These are phyloP conservation scores for Aspergillus sp. DNA, from an alignment of 2,329 filamentous ascomycete genomes.

Conservation along the genomic window DNA sequence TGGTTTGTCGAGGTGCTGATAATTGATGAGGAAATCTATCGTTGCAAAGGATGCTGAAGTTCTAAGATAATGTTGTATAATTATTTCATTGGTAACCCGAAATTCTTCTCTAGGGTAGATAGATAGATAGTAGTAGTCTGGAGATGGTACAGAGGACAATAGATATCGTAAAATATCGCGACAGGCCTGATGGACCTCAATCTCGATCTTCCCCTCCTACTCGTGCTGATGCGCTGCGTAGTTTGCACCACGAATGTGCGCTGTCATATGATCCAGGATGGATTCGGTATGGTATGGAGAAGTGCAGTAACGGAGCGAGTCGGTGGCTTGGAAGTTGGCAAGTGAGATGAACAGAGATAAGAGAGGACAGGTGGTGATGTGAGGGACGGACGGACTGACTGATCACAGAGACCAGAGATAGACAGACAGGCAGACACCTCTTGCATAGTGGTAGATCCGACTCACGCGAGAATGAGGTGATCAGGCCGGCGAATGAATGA, in stretches of 20 bases:
- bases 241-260: neutral
- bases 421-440: conserved; percentile 1
- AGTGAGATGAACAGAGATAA: neutral
- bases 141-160: conserved; percentile 7
- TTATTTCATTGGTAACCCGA: conserved; percentile 8
- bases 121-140: neutral
- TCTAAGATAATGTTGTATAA: neutral
- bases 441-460: neutral
- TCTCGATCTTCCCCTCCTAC: neutral
- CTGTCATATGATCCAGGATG: conserved; percentile 14
- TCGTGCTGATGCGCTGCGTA: conserved; percentile 2
- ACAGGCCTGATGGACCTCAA: neutral
- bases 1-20: neutral
- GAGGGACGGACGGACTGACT: conserved; percentile 5
- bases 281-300: neutral
- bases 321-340: neutral
- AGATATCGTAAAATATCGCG: conserved; percentile 1
- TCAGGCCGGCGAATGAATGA: conserved; percentile 21
- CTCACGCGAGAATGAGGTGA: conserved; percentile 11
- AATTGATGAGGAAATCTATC: neutral
- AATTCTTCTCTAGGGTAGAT: conserved; percentile 10
- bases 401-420: conserved; percentile 10
- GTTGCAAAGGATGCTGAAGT: no score
- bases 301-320: neutral
- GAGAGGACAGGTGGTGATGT: neutral